Evolutionary conservation across 805 yeast genomes (phyloP).

Genomic region (Yarrowia sp.): DNA sequence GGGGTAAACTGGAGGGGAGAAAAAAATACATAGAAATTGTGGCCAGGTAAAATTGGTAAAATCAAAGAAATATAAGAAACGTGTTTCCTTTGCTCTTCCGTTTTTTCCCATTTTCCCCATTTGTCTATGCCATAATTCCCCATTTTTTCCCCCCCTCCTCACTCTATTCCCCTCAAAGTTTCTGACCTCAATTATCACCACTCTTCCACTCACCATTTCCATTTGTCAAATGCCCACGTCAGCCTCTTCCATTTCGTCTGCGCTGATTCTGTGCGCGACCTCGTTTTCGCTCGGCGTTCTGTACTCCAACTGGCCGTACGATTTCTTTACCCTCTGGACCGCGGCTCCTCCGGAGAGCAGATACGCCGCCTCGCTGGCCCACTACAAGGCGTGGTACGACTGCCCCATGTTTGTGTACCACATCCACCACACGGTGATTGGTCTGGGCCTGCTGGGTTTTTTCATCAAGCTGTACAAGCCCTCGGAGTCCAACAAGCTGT

Average conservation of each 20-base stretch:
- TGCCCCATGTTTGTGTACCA: conserved; percentile 67
- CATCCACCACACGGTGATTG: conserved; percentile 66
- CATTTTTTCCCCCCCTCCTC: too few species aligned
- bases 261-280: conserved; percentile 53
- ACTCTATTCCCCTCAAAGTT: neutral
- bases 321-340: conserved; percentile 74
- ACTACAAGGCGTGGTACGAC: conserved; percentile 76
- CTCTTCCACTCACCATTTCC: conserved; percentile 13
- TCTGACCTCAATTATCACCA: neutral
- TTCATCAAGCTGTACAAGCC: conserved; percentile 86
- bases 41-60: too few species aligned
- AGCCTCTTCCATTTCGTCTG: conserved; percentile 49
- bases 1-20: too few species aligned
- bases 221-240: conserved; percentile 45
- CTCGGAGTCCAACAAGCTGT: conserved; percentile 78
- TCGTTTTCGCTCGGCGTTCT: conserved; percentile 83
- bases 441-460: conserved; percentile 73
- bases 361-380: conserved; percentile 67
- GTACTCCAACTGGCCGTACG: conserved; percentile 83
- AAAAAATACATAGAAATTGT: too few species aligned
- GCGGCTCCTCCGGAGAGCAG: conserved; percentile 58
- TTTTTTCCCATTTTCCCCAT: too few species aligned
- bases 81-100: too few species aligned
- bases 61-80: too few species aligned
- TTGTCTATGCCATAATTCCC: too few species aligned